A percentile compares a stretch with the other conserved stretches of the same genome.
These are phyloP conservation scores for Astrothelium macrocarpum DNA, from an alignment of 495 filamentous ascomycete species.

Conservation along the genomic window DNA sequence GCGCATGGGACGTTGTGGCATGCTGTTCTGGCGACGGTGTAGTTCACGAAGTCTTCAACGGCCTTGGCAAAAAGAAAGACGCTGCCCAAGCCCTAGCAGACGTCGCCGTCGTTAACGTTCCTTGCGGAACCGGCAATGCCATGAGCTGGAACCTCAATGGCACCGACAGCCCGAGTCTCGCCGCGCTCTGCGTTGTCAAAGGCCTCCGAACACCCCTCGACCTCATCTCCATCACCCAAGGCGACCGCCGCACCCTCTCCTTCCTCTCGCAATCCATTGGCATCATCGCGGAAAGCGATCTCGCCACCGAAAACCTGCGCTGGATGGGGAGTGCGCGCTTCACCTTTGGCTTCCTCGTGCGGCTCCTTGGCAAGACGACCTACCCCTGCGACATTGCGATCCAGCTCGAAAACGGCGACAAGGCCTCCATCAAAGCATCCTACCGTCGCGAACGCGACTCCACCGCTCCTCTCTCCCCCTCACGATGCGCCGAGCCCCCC, in stretches of 20 bases:
- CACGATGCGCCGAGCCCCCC: not conserved
- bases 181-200: conserved; percentile 76
- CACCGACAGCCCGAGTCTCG: conserved; percentile 62
- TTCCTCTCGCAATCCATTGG: conserved; percentile 89
- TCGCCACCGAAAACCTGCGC: conserved; percentile 79
- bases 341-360: conserved; percentile 66
- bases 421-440: conserved; percentile 61
- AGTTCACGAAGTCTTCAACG: conserved; percentile 92
- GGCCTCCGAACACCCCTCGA: conserved; percentile 73
- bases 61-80: conserved; percentile 64
- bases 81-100: conserved; percentile 63
- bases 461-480: conserved; percentile 19
- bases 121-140: conserved; percentile 88
- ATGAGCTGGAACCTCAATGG: conserved; percentile 87
- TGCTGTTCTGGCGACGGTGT: conserved; percentile 90
- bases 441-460: conserved; percentile 46
- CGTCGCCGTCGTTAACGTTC: conserved; percentile 80
- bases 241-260: conserved; percentile 57
- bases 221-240: conserved; percentile 79
- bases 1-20: conserved; percentile 71
- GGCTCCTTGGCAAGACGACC: conserved; percentile 58
- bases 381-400: conserved; percentile 87
- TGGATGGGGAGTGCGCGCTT: conserved; percentile 89
- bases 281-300: conserved; percentile 79
- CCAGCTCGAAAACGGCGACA: conserved; percentile 69